Base-by-base conservation (phyloP, 495 filamentous ascomycete species). In the Penicillium nucicola region DNA sequence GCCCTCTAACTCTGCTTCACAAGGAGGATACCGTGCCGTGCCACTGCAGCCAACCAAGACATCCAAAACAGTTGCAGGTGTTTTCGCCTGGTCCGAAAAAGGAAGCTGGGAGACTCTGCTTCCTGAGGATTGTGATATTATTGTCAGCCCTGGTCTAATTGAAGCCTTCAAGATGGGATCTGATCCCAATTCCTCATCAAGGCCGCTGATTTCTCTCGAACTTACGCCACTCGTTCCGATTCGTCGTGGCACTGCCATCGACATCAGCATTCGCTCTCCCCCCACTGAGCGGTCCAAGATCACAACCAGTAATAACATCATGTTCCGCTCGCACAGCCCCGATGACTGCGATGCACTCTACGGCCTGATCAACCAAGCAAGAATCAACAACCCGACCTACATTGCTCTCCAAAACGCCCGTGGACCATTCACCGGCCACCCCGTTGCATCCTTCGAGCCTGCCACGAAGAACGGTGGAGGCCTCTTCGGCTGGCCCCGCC, bases 191-290 rank as follows among this genome's bases (percentile, higher is more conserved):
- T 40, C 52, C 15, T 74, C 71, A 45, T 71, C 67, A 22, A 72
- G 76, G 3, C 89, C 90, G 3, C 72, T 96, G 1, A 71, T 98
- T 42, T 84, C 83, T 2, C 77, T 95, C 13, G 86, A 92, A 57
- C 80, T 99, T 13, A 96, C 91, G 1, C 93, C 93, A 0, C 71
- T 93, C 10, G 91, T 96, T 12, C 85, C 88, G 56, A 82, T 97
- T 36, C 84, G 92, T 52, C 84, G 89, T 39, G 91, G 91, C 43
- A 97, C 88, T 15, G 92, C 87, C 17, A 78, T 97, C 28, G 93
- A 99, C 63, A 90, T 99, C 42, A 92, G 92, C 41, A 90, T 99
- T 57, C 84, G 88, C 37, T 96, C 91, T 10, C 84, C 85, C 15
- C 86, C 84, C 12, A 89, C 84, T 13, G 61, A 82, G 5, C 83